phyloP scores from a whole-genome alignment of 2,329 filamentous ascomycete genomes.

The Calonectria naviculata region DNA sequence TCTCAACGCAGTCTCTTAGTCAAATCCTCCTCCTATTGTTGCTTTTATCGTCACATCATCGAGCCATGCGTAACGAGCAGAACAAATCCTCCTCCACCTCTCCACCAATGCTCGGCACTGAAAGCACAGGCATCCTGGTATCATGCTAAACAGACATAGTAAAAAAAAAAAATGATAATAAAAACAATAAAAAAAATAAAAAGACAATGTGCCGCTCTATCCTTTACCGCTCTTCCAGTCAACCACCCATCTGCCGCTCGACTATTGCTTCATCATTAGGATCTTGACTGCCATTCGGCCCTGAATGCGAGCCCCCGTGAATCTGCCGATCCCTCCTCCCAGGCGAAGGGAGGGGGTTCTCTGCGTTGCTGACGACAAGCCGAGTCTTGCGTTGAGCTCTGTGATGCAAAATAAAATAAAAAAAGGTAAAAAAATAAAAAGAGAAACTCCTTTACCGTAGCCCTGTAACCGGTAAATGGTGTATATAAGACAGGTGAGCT shows the following conservation, averaged over 20 bases:
- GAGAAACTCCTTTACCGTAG: constrained; percentile 1
- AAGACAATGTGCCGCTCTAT: constrained; percentile 9
- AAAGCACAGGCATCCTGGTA: constrained; percentile 16
- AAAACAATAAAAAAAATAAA: neutral
- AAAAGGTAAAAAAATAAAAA: neutral
- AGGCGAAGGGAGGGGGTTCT: too few relatives aligned
- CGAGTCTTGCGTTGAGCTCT: neutral
- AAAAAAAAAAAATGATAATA: neutral
- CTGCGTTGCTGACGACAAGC: neutral
- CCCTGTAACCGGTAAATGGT: constrained; percentile 2
- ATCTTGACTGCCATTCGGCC: neutral
- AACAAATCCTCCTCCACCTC: neutral
- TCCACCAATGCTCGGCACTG: constrained; percentile 5
- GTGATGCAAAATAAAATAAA: neutral
- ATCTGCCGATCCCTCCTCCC: neutral
- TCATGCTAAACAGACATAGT: constrained; percentile 11
- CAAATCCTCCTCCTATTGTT: neutral
- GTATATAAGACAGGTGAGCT: constrained; percentile 3
- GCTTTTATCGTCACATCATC: constrained; percentile 18
- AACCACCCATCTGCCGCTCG: neutral
- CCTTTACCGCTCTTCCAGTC: neutral
- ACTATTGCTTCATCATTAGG: neutral
- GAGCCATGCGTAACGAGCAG: constrained; percentile 4
- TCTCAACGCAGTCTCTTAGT: neutral
- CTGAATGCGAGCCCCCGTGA: neutral